Percentiles rank a stretch among this genome's conserved stretches.
phyloP scores from a whole-genome alignment of 2,329 filamentous ascomycete genomes.

The Juglanconis juglandina region DNA sequence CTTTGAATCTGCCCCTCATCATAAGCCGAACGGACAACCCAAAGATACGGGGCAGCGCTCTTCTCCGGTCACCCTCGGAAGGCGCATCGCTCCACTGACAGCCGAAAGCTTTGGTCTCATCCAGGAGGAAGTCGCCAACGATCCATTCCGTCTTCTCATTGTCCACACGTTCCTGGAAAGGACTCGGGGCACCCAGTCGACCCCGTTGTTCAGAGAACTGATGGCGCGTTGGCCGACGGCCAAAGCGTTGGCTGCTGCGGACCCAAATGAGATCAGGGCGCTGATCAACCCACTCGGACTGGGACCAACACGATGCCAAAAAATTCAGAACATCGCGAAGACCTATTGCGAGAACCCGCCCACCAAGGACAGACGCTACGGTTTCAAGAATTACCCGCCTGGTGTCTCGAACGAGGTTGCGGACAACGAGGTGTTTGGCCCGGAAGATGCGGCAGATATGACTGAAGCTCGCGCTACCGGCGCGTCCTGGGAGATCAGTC shows the following conservation, averaged over 20 bases:
- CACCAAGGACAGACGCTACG: constrained; percentile 49
- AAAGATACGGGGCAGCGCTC: constrained; percentile 36
- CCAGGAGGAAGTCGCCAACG: constrained; percentile 71
- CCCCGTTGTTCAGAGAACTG: constrained; percentile 70
- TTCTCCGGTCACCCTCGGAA: constrained; percentile 27
- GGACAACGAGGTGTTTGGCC: constrained; percentile 25
- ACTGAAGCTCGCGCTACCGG: constrained; percentile 21
- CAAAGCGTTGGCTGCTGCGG: constrained; percentile 55
- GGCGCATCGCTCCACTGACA: constrained; percentile 61
- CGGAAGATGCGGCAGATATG: constrained; percentile 19
- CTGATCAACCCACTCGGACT: constrained; percentile 72
- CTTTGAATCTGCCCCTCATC: too few relatives aligned
- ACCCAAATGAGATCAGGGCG: constrained; percentile 51
- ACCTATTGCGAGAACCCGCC: constrained; percentile 67
- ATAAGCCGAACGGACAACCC: not conserved
- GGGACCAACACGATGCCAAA: constrained; percentile 61
- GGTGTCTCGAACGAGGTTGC: constrained; percentile 30
- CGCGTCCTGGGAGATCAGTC: constrained; percentile 76
- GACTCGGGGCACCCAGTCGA: constrained; percentile 69
- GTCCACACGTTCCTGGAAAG: constrained; percentile 83
- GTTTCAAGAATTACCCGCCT: constrained; percentile 45
- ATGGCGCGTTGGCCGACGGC: constrained; percentile 67
- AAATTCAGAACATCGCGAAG: constrained; percentile 67
- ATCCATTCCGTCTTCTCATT: constrained; percentile 77
- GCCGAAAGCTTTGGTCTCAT: constrained; percentile 70